Conservation (phyloP, 2,329 filamentous ascomycete genomes). For the Pyrenochaeta sp. region DNA sequence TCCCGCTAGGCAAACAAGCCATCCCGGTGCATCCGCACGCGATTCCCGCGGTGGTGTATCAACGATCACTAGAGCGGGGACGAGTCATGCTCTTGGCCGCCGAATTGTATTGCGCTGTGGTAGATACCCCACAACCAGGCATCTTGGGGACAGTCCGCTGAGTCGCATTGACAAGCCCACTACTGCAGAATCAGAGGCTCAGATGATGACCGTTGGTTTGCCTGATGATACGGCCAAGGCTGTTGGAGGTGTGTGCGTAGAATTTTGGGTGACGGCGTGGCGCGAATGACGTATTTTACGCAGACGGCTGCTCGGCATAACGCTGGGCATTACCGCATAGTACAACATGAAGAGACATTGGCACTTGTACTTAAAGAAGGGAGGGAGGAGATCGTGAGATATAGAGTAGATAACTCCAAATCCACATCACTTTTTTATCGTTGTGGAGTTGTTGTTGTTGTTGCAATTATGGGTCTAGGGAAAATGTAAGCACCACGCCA, state of each 20-base stretch:
- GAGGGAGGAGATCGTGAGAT: constrained; percentile 1
- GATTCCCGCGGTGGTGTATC: constrained; percentile 4
- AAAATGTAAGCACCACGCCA: constrained; percentile 18
- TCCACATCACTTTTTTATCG: neutral
- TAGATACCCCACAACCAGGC: constrained; percentile 28
- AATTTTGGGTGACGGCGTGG: constrained; percentile 27
- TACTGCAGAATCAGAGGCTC: constrained; percentile 20
- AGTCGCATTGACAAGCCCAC: constrained; percentile 28
- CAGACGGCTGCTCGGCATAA: constrained; percentile 27
- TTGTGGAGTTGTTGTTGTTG: constrained; percentile 4
- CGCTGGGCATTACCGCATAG: constrained; percentile 36
- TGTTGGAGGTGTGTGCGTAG: constrained; percentile 9
- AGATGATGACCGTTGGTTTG: constrained; percentile 16
- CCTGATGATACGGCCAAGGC: constrained; percentile 21
- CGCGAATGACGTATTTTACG: constrained; percentile 30
- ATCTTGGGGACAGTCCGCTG: constrained; percentile 22
- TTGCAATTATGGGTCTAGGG: constrained; percentile 35
- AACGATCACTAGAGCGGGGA: constrained; percentile 1
- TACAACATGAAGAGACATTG: constrained; percentile 13
- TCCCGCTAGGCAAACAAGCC: constrained; percentile 5
- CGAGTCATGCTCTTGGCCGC: constrained; percentile 16
- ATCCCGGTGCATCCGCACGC: constrained; percentile 6
- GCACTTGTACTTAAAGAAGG: constrained; percentile 27
- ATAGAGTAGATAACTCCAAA: no score
- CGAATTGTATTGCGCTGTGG: constrained; percentile 10